These are phyloP conservation scores for Candida suzukii DNA, from an alignment of 805 yeast species.

Conservation along the genomic window DNA sequence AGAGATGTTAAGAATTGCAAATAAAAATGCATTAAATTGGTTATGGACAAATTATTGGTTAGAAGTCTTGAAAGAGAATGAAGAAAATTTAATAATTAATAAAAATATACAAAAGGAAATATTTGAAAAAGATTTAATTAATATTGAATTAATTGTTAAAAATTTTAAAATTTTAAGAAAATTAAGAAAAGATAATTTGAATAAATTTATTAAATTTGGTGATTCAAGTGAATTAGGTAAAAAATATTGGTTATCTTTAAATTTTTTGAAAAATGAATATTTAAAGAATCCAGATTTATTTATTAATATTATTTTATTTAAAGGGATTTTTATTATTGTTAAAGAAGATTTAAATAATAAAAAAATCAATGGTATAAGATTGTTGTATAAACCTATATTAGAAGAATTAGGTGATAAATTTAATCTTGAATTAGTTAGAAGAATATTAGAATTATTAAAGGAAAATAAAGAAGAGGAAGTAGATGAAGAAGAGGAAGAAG, in stretches of 20 bases:
- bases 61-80: conserved; percentile 17
- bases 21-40: conserved; percentile 67
- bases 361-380: conserved; percentile 19
- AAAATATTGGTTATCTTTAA: conserved; percentile 35
- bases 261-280: conserved; percentile 11
- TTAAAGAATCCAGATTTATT: conserved; percentile 14
- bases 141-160: conserved; percentile 19
- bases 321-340: conserved; percentile 26
- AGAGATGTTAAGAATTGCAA: conserved; percentile 55
- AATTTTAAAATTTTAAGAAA: conserved; percentile 42
- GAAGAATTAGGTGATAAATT: conserved; percentile 11
- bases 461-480: conserved; percentile 1
- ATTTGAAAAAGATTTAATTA: conserved; percentile 5
- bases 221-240: conserved; percentile 34
- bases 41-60: conserved; percentile 69
- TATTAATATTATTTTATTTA: conserved; percentile 20
- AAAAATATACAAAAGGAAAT: background rate
- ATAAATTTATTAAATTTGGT: conserved; percentile 31
- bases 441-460: conserved; percentile 2
- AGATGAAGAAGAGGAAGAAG: conserved; percentile 1
- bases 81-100: conserved; percentile 2
- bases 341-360: conserved; percentile 15
- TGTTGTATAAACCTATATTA: conserved; percentile 23
- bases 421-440: background rate
- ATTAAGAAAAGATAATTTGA: conserved; percentile 38